phyloP scores from a whole-genome alignment of 2,329 filamentous ascomycete genomes.

The Amauroascus niger region DNA sequence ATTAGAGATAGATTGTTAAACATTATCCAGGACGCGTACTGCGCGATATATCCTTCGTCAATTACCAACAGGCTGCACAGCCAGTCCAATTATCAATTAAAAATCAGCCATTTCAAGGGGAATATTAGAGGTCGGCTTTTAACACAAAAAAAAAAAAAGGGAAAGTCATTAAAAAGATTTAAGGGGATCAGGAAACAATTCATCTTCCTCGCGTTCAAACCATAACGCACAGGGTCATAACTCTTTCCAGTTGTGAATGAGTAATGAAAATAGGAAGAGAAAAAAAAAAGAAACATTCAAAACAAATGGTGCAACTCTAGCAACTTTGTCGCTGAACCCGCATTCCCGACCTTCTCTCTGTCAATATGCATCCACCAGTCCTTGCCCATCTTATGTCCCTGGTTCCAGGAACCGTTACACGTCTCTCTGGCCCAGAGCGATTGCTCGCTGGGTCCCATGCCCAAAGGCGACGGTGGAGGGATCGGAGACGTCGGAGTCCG shows the following conservation, averaged over 20 bases:
- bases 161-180: too few relatives aligned
- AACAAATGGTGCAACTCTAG: constrained; percentile 15
- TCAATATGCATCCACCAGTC: constrained; percentile 41
- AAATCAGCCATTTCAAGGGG: neutral
- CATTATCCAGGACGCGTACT: neutral
- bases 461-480: constrained; percentile 9
- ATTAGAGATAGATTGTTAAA: neutral
- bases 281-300: constrained; percentile 11
- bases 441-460: constrained; percentile 20
- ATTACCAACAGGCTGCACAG: neutral
- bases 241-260: too few relatives aligned
- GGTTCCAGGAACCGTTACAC: constrained; percentile 39
- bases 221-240: too few relatives aligned
- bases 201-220: too few relatives aligned
- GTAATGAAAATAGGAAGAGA: neutral
- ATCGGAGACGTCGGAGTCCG: constrained; percentile 17
- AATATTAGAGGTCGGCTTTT: too few relatives aligned
- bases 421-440: constrained; percentile 35
- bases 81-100: neutral
- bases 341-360: constrained; percentile 27
- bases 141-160: too few relatives aligned
- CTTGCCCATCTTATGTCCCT: constrained; percentile 30
- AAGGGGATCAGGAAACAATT: too few relatives aligned
- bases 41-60: neutral
- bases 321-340: neutral